Evolutionary conservation across 768 basidiomycete species (phyloP).

Genomic region (Suillus fuscotomentosus): DNA sequence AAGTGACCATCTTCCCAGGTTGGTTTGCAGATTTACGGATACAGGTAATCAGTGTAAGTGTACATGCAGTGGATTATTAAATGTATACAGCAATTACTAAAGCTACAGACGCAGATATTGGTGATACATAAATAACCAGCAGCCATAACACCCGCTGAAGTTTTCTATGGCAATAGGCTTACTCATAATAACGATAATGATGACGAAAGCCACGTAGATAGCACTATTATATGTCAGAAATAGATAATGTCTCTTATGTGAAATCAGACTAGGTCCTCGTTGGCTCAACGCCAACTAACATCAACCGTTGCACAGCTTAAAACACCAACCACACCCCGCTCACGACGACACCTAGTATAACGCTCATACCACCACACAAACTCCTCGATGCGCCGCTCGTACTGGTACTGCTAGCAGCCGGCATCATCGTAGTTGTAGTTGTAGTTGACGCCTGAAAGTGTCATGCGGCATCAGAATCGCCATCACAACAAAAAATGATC

Average conservation of each 20-base stretch:
- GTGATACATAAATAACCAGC: neutral
- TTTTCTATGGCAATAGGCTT: neutral
- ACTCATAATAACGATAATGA: neutral
- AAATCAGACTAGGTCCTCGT: neutral
- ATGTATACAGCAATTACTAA: neutral
- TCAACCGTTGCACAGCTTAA: neutral
- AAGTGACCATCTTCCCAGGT: no score
- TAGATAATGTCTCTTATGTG: neutral
- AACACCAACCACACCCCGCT: neutral
- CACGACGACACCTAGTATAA: conserved; percentile 3
- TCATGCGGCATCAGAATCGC: neutral
- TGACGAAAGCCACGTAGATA: neutral
- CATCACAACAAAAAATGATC: no score
- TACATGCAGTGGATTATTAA: neutral
- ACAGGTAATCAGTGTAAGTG: neutral
- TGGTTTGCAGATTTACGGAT: neutral
- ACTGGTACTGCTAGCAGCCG: neutral
- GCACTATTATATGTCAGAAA: neutral
- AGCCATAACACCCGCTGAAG: neutral
- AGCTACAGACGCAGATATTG: neutral
- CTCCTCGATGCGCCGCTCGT: conserved; percentile 15
- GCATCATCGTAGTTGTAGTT: neutral
- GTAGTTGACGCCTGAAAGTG: neutral
- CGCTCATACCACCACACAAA: conserved; percentile 7
- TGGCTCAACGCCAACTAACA: neutral